Base-by-base conservation (phyloP, 306 rosid genomes). In the Benincasa hispida region DNA sequence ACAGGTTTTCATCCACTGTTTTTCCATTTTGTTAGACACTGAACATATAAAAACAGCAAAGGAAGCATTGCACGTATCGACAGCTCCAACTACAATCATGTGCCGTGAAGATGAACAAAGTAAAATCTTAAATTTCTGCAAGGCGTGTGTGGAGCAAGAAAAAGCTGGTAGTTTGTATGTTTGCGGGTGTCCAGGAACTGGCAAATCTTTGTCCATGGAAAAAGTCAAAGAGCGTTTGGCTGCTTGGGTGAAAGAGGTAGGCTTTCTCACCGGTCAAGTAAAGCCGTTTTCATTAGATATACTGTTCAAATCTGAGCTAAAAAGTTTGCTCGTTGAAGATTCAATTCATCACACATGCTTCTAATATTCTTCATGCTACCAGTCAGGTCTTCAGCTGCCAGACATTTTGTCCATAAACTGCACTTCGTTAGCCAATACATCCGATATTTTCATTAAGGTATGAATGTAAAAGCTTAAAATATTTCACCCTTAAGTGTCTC, bases 151-250 rank as follows among this genome's bases (percentile, higher is more conserved):
- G 12, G 91, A 87, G 79, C 89, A 84, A 37, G 85, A 86, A 74
- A 94, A 87, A 81, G 83, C 97, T n/a, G 93, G 91, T 75, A 89
- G 96, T 83, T 75, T 94, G 19, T 94, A 92, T 48, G 82, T 92
- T 0, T 92, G 99, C 27, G 99, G 99, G 24, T 90, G 96, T 58
- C 97, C 99, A 0, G 99, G 99, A 55, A 92, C 99, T 0, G 97
- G 97, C 17, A 94, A 94, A 76, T 87, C 99, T 0, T 78, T 92
- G 55, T 89, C 96, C 30, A 89, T 89, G 87, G 96, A 86, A 48
- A 94, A 85, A 79, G 89, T 94, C 77, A 90, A 89, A 74, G 81
- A 58, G 41, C 57, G 18, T 67, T 79, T 94, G 68, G 82, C 81
- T 55, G 81, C 84, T 55, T 94, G 99, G 99, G 88, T 87, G 27